phyloP scores from a whole-genome alignment of 352 stramenopile species.

The Saprolegnia diclina region DNA sequence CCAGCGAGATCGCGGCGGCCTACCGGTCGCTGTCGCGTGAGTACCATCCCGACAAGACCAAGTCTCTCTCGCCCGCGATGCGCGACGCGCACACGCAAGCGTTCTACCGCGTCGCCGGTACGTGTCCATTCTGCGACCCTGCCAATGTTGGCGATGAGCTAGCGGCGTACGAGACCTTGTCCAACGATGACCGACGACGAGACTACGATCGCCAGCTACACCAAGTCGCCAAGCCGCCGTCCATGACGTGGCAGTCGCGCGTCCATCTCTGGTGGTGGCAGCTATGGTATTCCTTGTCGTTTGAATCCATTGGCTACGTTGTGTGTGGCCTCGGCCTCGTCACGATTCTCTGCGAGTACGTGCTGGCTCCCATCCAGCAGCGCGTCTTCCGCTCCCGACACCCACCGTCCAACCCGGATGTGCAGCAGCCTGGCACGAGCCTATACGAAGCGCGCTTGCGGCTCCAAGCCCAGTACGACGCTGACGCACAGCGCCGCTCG shows the following conservation, averaged over 20 bases:
- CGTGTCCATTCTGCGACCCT: not conserved
- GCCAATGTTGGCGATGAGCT: not conserved
- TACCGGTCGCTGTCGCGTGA: not conserved
- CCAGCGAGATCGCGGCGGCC: not conserved
- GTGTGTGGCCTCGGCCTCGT: not conserved
- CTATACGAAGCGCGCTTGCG: not conserved
- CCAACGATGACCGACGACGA: not conserved
- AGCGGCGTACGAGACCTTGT: not conserved
- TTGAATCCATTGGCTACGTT: too few species aligned
- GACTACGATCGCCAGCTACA: not conserved
- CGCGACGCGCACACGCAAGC: not conserved
- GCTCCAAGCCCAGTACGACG: not conserved
- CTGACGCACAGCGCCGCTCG: not conserved
- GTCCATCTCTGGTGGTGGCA: not conserved
- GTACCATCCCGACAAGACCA: slow-evolving; percentile 1
- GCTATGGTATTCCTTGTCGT: too few species aligned
- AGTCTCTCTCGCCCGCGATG: not conserved
- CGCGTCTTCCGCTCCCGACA: not conserved
- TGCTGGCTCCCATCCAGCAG: not conserved
- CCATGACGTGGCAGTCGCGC: not conserved
- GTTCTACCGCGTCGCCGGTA: not conserved
- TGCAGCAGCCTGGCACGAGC: not conserved
- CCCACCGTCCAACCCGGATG: not conserved
- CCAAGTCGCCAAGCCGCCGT: not conserved
- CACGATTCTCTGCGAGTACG: not conserved